Percentiles rank a stretch among this genome's conserved stretches.
Evolutionary conservation across 164 flowering plant genomes (phyloP).

Genomic region (Aristolochia californica): DNA sequence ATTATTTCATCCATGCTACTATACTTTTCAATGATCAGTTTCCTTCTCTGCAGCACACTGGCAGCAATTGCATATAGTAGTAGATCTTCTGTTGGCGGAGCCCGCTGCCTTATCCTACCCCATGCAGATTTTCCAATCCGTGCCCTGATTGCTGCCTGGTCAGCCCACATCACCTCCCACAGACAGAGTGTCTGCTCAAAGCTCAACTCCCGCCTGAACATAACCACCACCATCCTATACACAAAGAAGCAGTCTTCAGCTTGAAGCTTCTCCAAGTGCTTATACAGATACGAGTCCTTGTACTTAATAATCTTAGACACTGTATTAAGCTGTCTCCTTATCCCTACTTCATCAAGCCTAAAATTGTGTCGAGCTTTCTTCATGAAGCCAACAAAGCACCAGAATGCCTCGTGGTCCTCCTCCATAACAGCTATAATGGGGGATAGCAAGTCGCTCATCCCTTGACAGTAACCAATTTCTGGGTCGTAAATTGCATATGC

Average conservation of each 20-base stretch:
- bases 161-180: slow-evolving; percentile 99
- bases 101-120: slow-evolving; percentile 71
- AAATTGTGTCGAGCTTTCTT: slow-evolving; percentile 88
- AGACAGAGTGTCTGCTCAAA: slow-evolving; percentile 84
- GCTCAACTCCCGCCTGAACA: slow-evolving; percentile 76
- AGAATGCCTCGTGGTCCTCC: slow-evolving; percentile 90
- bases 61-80: slow-evolving; percentile 93
- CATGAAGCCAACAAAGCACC: slow-evolving; percentile 99
- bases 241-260: slow-evolving; percentile 96
- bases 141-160: slow-evolving; percentile 85
- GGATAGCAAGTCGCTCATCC: slow-evolving; percentile 96
- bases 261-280: slow-evolving; percentile 74
- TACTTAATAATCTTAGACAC: slow-evolving; percentile 79
- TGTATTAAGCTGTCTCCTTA: slow-evolving; percentile 64
- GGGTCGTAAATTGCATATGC: slow-evolving; percentile 86
- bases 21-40: slow-evolving; percentile 75
- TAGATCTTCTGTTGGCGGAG: slow-evolving; percentile 90
- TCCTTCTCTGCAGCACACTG: slow-evolving; percentile 75
- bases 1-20: slow-evolving; percentile 91
- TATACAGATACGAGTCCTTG: slow-evolving; percentile 83
- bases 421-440: slow-evolving; percentile 69
- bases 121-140: slow-evolving; percentile 80
- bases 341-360: slow-evolving; percentile 86
- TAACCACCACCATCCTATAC: slow-evolving; percentile 95
- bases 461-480: slow-evolving; percentile 96